A percentile compares a stretch with the other conserved stretches of the same genome.
phyloP scores from a whole-genome alignment of 306 rosid species.

The Vigna nakashimae region DNA sequence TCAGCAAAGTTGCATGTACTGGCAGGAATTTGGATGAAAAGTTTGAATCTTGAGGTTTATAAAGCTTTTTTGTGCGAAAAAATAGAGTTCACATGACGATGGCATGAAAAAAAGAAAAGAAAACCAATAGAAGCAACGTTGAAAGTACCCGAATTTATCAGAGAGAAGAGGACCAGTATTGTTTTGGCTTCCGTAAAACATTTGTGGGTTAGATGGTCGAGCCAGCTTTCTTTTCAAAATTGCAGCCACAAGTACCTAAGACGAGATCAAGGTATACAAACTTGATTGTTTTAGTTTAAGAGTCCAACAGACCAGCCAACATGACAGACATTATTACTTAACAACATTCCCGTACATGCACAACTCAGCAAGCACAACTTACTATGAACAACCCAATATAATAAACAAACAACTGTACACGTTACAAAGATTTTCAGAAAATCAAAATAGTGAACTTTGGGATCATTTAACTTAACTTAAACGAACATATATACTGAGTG shows the following conservation, averaged over 20 bases:
- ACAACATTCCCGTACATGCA: neutral
- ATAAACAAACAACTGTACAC: neutral
- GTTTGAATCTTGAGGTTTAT: neutral
- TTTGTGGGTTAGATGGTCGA: slow-evolving; percentile 68
- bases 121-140: neutral
- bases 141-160: slow-evolving; percentile 69
- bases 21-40: neutral
- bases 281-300: slow-evolving; percentile 5
- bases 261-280: slow-evolving; percentile 1
- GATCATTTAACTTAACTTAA: neutral
- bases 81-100: neutral
- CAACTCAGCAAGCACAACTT: slow-evolving; percentile 1
- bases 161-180: slow-evolving; percentile 46
- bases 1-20: neutral
- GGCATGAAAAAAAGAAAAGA: neutral
- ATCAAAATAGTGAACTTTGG: neutral
- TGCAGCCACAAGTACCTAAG: slow-evolving; percentile 94
- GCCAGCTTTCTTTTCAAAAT: slow-evolving; percentile 71
- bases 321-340: neutral
- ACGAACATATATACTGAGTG: neutral
- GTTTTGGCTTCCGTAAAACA: slow-evolving; percentile 67
- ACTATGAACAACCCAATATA: neutral
- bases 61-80: neutral
- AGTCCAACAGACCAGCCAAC: neutral
- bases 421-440: neutral